These are phyloP conservation scores for Blattamonas nauphoetae DNA, from an alignment of 78 protist species.

Conservation along the genomic window DNA sequence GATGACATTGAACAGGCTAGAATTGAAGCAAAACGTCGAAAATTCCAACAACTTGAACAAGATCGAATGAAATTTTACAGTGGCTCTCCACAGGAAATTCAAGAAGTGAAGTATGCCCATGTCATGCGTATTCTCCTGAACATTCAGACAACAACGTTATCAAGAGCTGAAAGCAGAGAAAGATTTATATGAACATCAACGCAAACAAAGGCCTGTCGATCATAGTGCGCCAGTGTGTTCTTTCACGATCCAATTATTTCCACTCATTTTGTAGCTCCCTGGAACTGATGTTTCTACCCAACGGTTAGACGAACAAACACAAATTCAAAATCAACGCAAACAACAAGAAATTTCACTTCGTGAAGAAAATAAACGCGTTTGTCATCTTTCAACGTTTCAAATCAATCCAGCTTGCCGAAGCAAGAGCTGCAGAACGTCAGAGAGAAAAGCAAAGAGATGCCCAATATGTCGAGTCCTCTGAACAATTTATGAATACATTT, in stretches of 20 bases:
- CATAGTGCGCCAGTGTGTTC: too few relatives aligned
- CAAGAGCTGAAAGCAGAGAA: too few relatives aligned
- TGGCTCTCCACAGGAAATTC: not conserved
- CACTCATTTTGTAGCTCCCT: too few relatives aligned
- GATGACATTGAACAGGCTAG: not conserved
- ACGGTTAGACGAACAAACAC: too few relatives aligned
- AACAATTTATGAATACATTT: not conserved
- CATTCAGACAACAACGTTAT: too few relatives aligned
- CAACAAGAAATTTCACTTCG: not conserved
- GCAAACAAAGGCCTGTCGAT: too few relatives aligned
- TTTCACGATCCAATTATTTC: too few relatives aligned
- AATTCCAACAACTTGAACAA: not conserved
- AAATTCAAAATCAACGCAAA: too few relatives aligned
- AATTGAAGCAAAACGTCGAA: not conserved
- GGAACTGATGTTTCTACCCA: too few relatives aligned
- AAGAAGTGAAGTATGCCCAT: too few relatives aligned
- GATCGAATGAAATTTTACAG: not conserved
- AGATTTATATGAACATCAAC: too few relatives aligned
- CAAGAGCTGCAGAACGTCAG: not conserved
- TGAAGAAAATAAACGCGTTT: not conserved
- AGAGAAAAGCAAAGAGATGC: not conserved
- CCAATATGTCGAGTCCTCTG: not conserved
- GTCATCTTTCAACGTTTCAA: not conserved
- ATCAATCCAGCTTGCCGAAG: not conserved
- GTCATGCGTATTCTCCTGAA: too few relatives aligned